phyloP scores from a whole-genome alignment of 2,329 filamentous ascomycete species.

The Camillea tinctor region DNA sequence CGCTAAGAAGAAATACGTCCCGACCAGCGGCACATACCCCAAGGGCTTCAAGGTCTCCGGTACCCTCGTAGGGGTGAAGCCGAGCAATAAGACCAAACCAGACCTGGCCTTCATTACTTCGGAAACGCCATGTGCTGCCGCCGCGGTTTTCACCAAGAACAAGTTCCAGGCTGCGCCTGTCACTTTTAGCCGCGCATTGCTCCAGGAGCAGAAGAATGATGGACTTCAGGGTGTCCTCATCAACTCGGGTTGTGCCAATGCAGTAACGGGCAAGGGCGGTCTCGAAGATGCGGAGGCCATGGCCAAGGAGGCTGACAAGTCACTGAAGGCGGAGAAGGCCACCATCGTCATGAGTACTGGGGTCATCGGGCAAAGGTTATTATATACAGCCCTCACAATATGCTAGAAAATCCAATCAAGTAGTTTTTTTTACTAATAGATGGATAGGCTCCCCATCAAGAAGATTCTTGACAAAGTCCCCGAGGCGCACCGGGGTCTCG shows the following conservation, averaged over 20 bases:
- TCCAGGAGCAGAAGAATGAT: slow-evolving; percentile 63
- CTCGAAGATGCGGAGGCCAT: slow-evolving; percentile 85
- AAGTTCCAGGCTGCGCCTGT: slow-evolving; percentile 97
- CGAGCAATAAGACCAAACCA: slow-evolving; percentile 85
- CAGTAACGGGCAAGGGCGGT: slow-evolving; percentile 88
- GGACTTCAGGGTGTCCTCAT: slow-evolving; percentile 81
- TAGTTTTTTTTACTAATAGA: slow-evolving; percentile 15
- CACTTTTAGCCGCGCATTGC: slow-evolving; percentile 73
- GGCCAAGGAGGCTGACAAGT: slow-evolving; percentile 74
- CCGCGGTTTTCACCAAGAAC: slow-evolving; percentile 96
- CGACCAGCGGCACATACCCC: slow-evolving; percentile 80
- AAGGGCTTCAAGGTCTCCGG: slow-evolving; percentile 85
- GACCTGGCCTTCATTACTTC: slow-evolving; percentile 89
- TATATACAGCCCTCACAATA: neutral
- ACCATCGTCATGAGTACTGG: slow-evolving; percentile 99
- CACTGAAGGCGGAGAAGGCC: slow-evolving; percentile 46
- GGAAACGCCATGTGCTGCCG: slow-evolving; percentile 79
- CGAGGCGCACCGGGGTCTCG: slow-evolving; percentile 68
- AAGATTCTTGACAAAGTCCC: slow-evolving; percentile 87
- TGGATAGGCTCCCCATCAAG: slow-evolving; percentile 74
- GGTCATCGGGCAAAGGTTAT: slow-evolving; percentile 87
- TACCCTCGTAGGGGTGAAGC: slow-evolving; percentile 90
- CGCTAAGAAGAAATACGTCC: slow-evolving; percentile 88
- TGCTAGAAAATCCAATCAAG: neutral
- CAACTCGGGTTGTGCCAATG: slow-evolving; percentile 96